phyloP scores from a whole-genome alignment of 176 grass and related monocot species.

The Rhynchospora breviuscula region DNA sequence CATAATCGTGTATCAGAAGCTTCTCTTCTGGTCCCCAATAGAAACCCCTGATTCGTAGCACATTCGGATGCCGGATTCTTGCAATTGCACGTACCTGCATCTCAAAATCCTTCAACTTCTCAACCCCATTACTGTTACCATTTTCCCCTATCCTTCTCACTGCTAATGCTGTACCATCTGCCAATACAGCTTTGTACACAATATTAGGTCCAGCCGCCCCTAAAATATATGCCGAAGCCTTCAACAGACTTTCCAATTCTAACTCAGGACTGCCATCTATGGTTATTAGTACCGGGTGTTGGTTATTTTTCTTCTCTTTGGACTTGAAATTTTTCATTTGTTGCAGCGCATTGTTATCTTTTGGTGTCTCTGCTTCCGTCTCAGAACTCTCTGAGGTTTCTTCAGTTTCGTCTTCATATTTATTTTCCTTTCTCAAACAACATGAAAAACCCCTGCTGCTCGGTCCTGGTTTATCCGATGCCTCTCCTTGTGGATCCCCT shows the following conservation, averaged over 20 bases:
- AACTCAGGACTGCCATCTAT: conserved; percentile 55
- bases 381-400: conserved; percentile 46
- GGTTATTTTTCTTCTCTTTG: conserved; percentile 23
- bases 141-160: conserved; percentile 76
- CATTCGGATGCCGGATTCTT: conserved; percentile 53
- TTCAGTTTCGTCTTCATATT: conserved; percentile 42
- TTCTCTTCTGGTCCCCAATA: conserved; percentile 91
- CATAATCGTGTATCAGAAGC: conserved; percentile 88
- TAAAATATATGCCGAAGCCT: conserved; percentile 82
- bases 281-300: conserved; percentile 42
- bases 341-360: neutral
- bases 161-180: conserved; percentile 46
- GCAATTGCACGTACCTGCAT: conserved; percentile 58
- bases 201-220: conserved; percentile 58
- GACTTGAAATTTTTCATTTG: conserved; percentile 11
- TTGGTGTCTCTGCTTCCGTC: conserved; percentile 28
- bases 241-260: conserved; percentile 77
- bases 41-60: conserved; percentile 74
- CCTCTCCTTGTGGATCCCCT: conserved; percentile 30
- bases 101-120: conserved; percentile 66
- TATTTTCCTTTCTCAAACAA: conserved; percentile 60
- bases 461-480: conserved; percentile 25
- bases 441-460: conserved; percentile 40
- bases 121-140: conserved; percentile 23
- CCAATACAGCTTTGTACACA: conserved; percentile 84